These are phyloP conservation scores for Linum trigynum DNA, from an alignment of 345 rosid species.

Conservation along the genomic window DNA sequence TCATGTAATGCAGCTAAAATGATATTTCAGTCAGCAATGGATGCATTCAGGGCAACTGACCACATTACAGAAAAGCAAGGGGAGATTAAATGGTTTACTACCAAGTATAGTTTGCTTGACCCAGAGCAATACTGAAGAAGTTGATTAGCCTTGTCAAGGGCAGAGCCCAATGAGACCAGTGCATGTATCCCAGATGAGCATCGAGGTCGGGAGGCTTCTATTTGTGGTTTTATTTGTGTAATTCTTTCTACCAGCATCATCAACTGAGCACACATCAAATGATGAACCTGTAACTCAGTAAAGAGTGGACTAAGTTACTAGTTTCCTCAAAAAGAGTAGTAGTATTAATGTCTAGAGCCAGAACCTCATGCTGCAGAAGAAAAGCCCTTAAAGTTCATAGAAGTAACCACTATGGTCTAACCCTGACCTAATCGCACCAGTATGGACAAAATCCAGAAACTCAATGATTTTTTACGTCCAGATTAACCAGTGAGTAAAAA, in stretches of 20 bases:
- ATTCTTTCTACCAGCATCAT: constrained; percentile 35
- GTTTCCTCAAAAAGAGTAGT: no score
- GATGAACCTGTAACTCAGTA: constrained; percentile 50
- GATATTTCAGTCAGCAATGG: no score
- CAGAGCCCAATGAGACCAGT: constrained; percentile 38
- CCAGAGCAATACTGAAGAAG: constrained; percentile 63
- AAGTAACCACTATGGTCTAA: no score
- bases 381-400: no score
- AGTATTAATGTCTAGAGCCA: not conserved
- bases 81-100: constrained; percentile 14
- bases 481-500: not conserved
- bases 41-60: no score
- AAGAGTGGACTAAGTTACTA: constrained; percentile 12
- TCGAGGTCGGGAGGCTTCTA: constrained; percentile 74
- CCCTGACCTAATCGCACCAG: no score
- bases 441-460: not conserved
- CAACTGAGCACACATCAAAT: constrained; percentile 50
- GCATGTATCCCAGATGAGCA: constrained; percentile 51
- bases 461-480: no score
- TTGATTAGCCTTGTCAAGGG: constrained; percentile 47
- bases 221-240: constrained; percentile 42
- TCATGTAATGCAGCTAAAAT: not conserved
- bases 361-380: no score
- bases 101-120: constrained; percentile 85
- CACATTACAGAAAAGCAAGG: no score